Percentiles rank a stretch among this genome's conserved stretches.
Conservation (phyloP, 495 filamentous ascomycete species). For the Aspergillus cristatus region DNA sequence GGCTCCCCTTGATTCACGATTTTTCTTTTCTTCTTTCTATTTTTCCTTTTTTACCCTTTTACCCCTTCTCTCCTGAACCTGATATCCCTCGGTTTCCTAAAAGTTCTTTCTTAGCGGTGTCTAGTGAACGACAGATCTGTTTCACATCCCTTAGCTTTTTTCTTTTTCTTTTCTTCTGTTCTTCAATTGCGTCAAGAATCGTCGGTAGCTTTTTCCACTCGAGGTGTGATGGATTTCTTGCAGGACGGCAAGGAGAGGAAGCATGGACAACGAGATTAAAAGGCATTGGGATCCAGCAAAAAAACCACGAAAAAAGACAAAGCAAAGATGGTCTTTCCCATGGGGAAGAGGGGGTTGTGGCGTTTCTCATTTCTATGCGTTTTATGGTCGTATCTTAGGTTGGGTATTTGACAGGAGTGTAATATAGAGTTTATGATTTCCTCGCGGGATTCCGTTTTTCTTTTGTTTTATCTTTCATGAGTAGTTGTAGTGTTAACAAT, state of each 20-base stretch:
- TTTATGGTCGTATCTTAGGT: constrained; percentile 8
- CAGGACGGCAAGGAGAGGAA: not conserved
- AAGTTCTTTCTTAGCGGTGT: constrained; percentile 36
- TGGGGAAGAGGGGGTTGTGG: constrained; percentile 12
- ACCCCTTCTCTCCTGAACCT: constrained; percentile 31
- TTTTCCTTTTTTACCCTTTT: constrained; percentile 9
- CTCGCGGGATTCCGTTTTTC: constrained; percentile 17
- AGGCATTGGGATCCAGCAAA: constrained; percentile 7
- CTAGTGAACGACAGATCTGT: constrained; percentile 28
- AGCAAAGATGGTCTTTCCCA: too few relatives aligned
- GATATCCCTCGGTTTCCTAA: constrained; percentile 44
- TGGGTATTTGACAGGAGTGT: constrained; percentile 18
- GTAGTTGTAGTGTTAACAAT: not conserved
- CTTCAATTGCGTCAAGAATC: not conserved
- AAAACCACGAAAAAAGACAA: constrained; percentile 6
- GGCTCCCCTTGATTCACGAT: constrained; percentile 14
- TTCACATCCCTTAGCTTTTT: constrained; percentile 14
- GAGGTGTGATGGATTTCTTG: not conserved
- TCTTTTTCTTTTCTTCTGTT: constrained; percentile 9
- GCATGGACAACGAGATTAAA: not conserved
- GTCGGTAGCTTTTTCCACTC: not conserved
- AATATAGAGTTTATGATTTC: constrained; percentile 34
- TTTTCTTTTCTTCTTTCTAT: constrained; percentile 8
- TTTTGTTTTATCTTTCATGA: not conserved
- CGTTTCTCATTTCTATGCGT: constrained; percentile 7